These are phyloP conservation scores for Zygoascus ofunaensis DNA, from an alignment of 805 yeast species.

Conservation along the genomic window DNA sequence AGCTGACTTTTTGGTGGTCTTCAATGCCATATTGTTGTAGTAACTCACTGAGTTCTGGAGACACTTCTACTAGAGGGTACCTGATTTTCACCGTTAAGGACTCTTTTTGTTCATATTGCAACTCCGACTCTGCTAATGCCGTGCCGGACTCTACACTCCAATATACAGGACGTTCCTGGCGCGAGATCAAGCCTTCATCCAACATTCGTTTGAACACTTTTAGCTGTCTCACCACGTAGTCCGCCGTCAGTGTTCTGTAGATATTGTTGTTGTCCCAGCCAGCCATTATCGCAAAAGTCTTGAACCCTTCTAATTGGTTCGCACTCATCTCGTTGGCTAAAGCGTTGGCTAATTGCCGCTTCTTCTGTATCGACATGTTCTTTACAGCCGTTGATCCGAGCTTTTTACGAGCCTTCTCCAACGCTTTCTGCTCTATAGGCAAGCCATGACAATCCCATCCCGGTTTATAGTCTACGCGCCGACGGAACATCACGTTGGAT, in stretches of 20 bases:
- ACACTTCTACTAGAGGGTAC: slow-evolving; percentile 42
- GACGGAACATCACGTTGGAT: slow-evolving; percentile 52
- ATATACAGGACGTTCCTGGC: slow-evolving; percentile 91
- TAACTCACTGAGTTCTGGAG: neutral
- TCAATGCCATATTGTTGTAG: neutral
- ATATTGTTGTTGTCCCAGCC: slow-evolving; percentile 53
- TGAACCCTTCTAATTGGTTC: slow-evolving; percentile 55
- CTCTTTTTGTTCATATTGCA: slow-evolving; percentile 74
- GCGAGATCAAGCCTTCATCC: slow-evolving; percentile 55
- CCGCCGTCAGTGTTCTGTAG: slow-evolving; percentile 63
- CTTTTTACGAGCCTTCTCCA: slow-evolving; percentile 36
- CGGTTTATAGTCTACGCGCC: slow-evolving; percentile 63
- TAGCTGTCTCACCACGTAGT: slow-evolving; percentile 70
- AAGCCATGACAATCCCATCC: slow-evolving; percentile 99
- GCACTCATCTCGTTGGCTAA: slow-evolving; percentile 64
- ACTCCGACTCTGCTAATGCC: slow-evolving; percentile 93
- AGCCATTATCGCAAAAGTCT: slow-evolving; percentile 69
- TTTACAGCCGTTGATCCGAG: slow-evolving; percentile 24
- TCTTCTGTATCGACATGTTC: slow-evolving; percentile 37
- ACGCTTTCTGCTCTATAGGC: slow-evolving; percentile 87
- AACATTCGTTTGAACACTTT: slow-evolving; percentile 58
- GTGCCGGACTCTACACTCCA: slow-evolving; percentile 95
- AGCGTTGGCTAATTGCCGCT: slow-evolving; percentile 54
- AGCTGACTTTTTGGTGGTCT: slow-evolving; percentile 7
- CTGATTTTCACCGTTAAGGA: slow-evolving; percentile 62